Evolutionary conservation across 2,329 filamentous ascomycete genomes (phyloP).

Genomic region (Pyrenophora graminea): DNA sequence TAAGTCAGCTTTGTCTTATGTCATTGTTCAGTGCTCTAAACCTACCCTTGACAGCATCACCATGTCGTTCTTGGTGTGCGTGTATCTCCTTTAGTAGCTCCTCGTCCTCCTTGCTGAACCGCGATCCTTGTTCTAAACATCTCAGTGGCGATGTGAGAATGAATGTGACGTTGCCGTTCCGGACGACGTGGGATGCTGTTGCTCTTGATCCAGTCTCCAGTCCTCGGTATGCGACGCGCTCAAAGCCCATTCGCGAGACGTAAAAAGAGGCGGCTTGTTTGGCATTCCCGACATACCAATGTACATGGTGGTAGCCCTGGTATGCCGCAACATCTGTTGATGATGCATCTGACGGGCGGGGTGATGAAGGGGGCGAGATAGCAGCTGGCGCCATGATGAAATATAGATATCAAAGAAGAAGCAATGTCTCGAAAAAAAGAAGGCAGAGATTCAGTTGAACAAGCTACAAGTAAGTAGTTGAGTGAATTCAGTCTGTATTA

Average conservation of each 20-base stretch:
- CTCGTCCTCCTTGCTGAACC: conserved; percentile 60
- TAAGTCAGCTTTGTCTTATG: conserved; percentile 9
- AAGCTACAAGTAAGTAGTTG: not conserved
- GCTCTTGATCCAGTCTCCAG: conserved; percentile 84
- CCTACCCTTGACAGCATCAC: conserved; percentile 79
- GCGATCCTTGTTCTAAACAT: conserved; percentile 38
- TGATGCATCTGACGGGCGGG: conserved; percentile 25
- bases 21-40: not conserved
- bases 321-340: conserved; percentile 57
- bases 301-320: conserved; percentile 87
- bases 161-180: conserved; percentile 76
- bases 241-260: conserved; percentile 83
- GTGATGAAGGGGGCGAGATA: conserved; percentile 51
- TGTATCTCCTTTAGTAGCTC: conserved; percentile 74
- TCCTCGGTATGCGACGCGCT: conserved; percentile 78
- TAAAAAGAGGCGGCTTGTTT: conserved; percentile 94
- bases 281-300: conserved; percentile 96
- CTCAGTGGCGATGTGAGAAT: conserved; percentile 83
- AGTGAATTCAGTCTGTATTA: not conserved
- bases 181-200: conserved; percentile 81
- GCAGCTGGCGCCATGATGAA: conserved; percentile 40
- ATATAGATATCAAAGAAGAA: not conserved
- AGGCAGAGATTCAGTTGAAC: not conserved
- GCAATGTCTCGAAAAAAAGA: not conserved
- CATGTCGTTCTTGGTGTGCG: conserved; percentile 80